Percentiles rank a stretch among this genome's conserved stretches.
These are phyloP conservation scores for Cicer cuneatum DNA, from an alignment of 306 rosid genomes.

Conservation along the genomic window DNA sequence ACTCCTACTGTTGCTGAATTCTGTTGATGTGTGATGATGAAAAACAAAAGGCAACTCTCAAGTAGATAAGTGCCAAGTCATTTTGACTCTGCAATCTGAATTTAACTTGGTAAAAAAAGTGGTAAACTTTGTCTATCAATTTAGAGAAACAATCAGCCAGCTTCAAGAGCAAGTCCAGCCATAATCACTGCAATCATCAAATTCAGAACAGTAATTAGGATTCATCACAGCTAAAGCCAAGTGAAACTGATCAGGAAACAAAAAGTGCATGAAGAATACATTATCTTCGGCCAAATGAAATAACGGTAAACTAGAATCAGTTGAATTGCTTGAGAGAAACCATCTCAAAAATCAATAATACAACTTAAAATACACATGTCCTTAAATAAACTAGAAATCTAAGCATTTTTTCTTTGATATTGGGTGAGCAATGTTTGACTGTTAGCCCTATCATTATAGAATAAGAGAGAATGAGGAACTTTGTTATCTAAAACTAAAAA, in stretches of 20 bases:
- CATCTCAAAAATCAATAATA: neutral
- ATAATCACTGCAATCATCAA: conserved; percentile 47
- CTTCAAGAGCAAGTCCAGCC: conserved; percentile 48
- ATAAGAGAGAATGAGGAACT: neutral
- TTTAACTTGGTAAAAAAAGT: conserved; percentile 39
- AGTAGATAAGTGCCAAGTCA: conserved; percentile 22
- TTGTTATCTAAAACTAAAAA: neutral
- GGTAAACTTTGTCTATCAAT: conserved; percentile 39
- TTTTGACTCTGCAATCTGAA: conserved; percentile 42
- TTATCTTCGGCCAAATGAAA: conserved; percentile 5
- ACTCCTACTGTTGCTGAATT: conserved; percentile 48
- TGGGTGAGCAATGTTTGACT: neutral
- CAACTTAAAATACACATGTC: neutral
- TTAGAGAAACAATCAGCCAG: conserved; percentile 39
- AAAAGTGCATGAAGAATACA: conserved; percentile 13
- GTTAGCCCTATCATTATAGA: neutral
- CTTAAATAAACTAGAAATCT: conserved; percentile 4
- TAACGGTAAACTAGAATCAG: neutral
- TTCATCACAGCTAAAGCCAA: conserved; percentile 1
- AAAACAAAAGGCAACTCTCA: conserved; percentile 37
- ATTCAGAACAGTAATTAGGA: conserved; percentile 27
- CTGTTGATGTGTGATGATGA: conserved; percentile 41
- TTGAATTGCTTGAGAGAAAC: conserved; percentile 5
- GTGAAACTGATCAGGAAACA: neutral
- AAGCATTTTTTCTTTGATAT: neutral